Evolutionary conservation across 2,329 filamentous ascomycete genomes (phyloP), one percentile per base, ranked within the genome.

Genomic region (Pleoardoris graminearum): DNA sequence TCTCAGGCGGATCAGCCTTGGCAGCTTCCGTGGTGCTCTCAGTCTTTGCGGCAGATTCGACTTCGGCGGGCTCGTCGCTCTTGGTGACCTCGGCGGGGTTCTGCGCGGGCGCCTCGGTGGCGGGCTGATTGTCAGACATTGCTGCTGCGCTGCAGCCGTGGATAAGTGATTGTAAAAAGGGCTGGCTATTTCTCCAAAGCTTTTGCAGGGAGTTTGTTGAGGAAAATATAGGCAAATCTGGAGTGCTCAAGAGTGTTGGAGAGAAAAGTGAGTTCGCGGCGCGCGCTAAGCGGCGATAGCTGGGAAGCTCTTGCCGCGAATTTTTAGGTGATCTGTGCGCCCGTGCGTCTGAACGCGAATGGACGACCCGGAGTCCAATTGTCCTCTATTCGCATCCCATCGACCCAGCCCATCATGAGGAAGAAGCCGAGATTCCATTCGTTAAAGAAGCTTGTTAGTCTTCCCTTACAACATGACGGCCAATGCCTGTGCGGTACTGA

Each of bases 381-480:
- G 41, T 49, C 57, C 41, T n/a, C 48, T 17, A 36, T 36, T 16
- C 14, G 17, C 33, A 17, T 16, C 50, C 55, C 43, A 56, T 61
- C 55, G 51, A 48, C 35, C 43, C 42, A 50, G 55, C 38, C 60
- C 69, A 58, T 60, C 64, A 75, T 75, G 72, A 66, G 84, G 65
- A 80, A 78, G 68, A 70, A 71, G 65, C 61, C 66, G 47, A 83
- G 84, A 70, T 88, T 85, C 65, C 86, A 89, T 76, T 83, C 81
- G 68, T 79, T 91, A 53, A 85, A 81, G 71, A 80, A 82, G 69
- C 79, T 84, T 59, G 87, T 89, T 79, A 70, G 85, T 21, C 27
- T 36, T 21, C n/a, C 10, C n/a, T 23, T 17, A 3, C 17, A 8
- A 3, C 33, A n/a, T n/a, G n/a, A n/a, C n/a, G n/a, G n/a, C n/a